A percentile compares a stretch with the other conserved stretches of the same genome.
phyloP scores from a whole-genome alignment of 352 stramenopile genomes.

The Globisporangium cylindrosporum region DNA sequence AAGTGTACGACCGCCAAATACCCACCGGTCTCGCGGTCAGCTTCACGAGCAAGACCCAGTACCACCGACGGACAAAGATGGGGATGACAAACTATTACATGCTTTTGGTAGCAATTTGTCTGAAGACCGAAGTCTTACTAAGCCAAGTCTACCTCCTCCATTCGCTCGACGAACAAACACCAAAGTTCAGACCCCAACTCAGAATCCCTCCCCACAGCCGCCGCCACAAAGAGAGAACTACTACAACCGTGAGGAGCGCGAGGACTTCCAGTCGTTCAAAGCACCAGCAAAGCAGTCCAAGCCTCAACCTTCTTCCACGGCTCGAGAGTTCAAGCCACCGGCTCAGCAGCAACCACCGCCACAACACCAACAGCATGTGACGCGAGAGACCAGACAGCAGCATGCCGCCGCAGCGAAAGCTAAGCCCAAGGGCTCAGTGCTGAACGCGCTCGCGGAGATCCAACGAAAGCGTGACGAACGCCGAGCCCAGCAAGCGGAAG shows the following conservation, averaged over 20 bases:
- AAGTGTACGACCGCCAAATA: not conserved
- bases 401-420: constrained; percentile 19
- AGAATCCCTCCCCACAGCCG: not conserved
- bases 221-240: constrained; percentile 13
- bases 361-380: constrained; percentile 1
- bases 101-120: not conserved
- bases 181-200: not conserved
- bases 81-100: not conserved
- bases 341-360: not conserved
- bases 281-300: constrained; percentile 12
- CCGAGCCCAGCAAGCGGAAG: constrained; percentile 46
- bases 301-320: not conserved
- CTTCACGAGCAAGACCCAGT: not conserved
- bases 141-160: not conserved
- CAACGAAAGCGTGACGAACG: constrained; percentile 67
- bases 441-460: constrained; percentile 62
- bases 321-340: not conserved
- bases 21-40: not conserved
- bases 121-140: not conserved
- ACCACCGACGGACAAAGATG: not conserved
- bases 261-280: constrained; percentile 18
- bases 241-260: constrained; percentile 9
- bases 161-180: not conserved
- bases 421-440: constrained; percentile 47
- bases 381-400: constrained; percentile 22